phyloP scores from a whole-genome alignment of 441 rosid genomes.

The Bocquillonia castaneifolia region DNA sequence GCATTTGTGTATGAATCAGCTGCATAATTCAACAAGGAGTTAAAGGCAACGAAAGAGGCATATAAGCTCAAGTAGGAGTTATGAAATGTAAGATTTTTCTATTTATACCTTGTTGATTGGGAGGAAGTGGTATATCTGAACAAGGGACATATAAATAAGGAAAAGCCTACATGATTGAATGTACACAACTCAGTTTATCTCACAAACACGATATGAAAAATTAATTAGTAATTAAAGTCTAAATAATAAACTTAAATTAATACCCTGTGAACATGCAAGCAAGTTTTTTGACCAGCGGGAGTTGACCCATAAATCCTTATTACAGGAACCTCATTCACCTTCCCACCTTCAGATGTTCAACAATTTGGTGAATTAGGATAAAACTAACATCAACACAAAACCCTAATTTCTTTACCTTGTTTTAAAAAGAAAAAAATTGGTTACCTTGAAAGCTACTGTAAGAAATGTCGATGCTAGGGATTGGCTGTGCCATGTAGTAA shows the following conservation, averaged over 20 bases:
- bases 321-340: slow-evolving; percentile 80
- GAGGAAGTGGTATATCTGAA: slow-evolving; percentile 49
- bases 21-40: slow-evolving; percentile 29
- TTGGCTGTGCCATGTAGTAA: slow-evolving; percentile 78
- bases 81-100: neutral
- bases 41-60: neutral
- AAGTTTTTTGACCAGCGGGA: slow-evolving; percentile 88
- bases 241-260: neutral
- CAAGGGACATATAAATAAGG: slow-evolving; percentile 85
- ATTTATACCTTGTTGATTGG: slow-evolving; percentile 46
- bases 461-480: slow-evolving; percentile 62
- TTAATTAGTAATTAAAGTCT: neutral
- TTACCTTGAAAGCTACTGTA: slow-evolving; percentile 87
- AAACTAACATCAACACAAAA: too few species aligned
- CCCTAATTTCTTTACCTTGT: neutral
- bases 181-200: slow-evolving; percentile 13
- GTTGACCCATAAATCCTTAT: slow-evolving; percentile 87
- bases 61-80: too few species aligned
- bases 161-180: slow-evolving; percentile 58
- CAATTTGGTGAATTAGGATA: neutral
- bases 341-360: slow-evolving; percentile 52
- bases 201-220: neutral
- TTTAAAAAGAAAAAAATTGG: too few species aligned
- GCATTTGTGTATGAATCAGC: slow-evolving; percentile 49
- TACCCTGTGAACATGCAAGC: slow-evolving; percentile 78